Percentiles rank a stretch among this genome's conserved stretches.
Evolutionary conservation across 2,329 filamentous ascomycete species (phyloP).

Genomic region (Bretziella fagacearum): DNA sequence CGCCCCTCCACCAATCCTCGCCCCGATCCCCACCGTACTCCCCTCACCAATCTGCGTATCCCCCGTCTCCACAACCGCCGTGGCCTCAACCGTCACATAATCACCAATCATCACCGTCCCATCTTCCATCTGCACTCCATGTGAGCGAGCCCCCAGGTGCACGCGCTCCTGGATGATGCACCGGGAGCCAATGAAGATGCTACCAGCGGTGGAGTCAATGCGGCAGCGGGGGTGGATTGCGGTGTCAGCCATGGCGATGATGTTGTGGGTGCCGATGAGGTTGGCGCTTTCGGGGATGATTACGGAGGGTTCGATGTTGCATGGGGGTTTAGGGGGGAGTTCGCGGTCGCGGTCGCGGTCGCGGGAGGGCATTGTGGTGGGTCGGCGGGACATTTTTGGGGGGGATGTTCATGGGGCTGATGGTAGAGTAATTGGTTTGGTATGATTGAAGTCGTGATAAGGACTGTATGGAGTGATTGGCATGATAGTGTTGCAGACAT

Average conservation of each 20-base stretch:
- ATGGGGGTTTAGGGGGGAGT: conserved; percentile 36
- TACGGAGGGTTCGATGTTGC: conserved; percentile 42
- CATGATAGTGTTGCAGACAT: neutral
- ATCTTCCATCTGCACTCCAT: conserved; percentile 17
- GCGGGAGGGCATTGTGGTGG: conserved; percentile 37
- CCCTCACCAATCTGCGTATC: conserved; percentile 46
- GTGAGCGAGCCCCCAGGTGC: conserved; percentile 32
- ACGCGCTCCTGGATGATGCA: conserved; percentile 65
- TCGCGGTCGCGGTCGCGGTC: conserved; percentile 27
- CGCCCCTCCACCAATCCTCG: conserved; percentile 41
- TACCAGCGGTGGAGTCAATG: conserved; percentile 60
- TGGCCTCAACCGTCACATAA: conserved; percentile 45
- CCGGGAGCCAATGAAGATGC: conserved; percentile 63
- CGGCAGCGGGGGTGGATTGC: conserved; percentile 76
- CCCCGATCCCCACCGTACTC: conserved; percentile 40
- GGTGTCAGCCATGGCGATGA: conserved; percentile 60
- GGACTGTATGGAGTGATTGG: too few relatives aligned
- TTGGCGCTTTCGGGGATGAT: conserved; percentile 46
- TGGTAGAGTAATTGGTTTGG: too few relatives aligned
- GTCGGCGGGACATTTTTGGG: conserved; percentile 27
- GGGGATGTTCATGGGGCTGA: too few relatives aligned
- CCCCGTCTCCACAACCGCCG: conserved; percentile 42
- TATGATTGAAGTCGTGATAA: too few relatives aligned
- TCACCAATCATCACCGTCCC: conserved; percentile 42
- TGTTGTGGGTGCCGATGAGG: conserved; percentile 54